Base-by-base conservation (phyloP, 1,284 basidiomycete species). In the Fomitopsis betulina region DNA sequence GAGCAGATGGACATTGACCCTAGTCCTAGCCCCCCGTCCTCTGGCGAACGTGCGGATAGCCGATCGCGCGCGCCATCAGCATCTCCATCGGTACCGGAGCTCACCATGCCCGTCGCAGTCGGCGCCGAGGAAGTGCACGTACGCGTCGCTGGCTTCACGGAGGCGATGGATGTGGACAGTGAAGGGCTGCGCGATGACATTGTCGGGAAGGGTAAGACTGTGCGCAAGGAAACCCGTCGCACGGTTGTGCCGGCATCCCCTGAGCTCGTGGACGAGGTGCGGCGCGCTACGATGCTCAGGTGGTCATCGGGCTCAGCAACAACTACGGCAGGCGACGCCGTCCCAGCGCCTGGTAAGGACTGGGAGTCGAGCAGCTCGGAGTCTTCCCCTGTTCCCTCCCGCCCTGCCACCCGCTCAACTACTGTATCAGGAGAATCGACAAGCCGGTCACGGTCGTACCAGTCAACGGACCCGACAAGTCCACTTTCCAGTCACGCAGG, bases 1-100 rank as follows among this genome's bases (percentile, higher is more conserved):
- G 64, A 67, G 32, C 60, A 60, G 37, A 74, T 74, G 71, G 74
- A 75, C 7, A 66, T 73, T 13, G 72, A 73, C 33, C 56, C 62
- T 13, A 63, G 58, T 42, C 61, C 61, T 7, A 64, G 61, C 30
- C 60, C 60, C 17, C 59, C 61, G 13, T 45, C 60, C 32, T 55
- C 55, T 17, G 50, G 63, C 54, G 67, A 72, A 12, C 53, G 43
- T 35, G 50, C 49, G 13, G 30, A 39, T n/a, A 47, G n/a, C 8
- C 38, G 51, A 40, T 51, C 49, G 49, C 32, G 49, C 9, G 49
- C 49, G 1, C 45, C 45, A n/a, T 47, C 45, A 10, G 40, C 13
- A 38, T 33, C 47, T 33, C 39, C 59, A 49, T 32, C 53, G 67
- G 75, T 54, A n/a, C 50, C 55, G 38, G 40, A 25, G n/a, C 50